Evolutionary conservation across 371 early-diverging fungal genomes (phyloP).

Genomic region (Mortierella sp.): DNA sequence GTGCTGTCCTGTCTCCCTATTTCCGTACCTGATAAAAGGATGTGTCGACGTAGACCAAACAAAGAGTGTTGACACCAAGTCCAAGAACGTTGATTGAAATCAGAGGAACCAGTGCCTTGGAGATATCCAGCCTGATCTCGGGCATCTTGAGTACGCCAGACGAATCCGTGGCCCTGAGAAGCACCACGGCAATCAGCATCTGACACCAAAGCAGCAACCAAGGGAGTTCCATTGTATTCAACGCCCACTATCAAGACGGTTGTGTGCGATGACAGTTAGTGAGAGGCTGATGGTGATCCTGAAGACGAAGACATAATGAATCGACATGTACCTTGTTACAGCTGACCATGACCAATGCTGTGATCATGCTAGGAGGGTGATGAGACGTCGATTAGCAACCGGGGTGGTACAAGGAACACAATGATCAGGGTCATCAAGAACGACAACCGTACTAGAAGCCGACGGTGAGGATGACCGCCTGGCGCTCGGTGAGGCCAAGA

Average conservation of each 20-base stretch:
- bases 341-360: slow-evolving; percentile 63
- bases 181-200: slow-evolving; percentile 58
- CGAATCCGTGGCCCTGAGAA: slow-evolving; percentile 42
- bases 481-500: slow-evolving; percentile 42
- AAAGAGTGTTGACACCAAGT: slow-evolving; percentile 63
- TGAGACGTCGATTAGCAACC: background rate
- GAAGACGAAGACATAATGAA: background rate
- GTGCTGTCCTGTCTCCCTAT: too few species aligned
- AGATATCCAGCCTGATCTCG: slow-evolving; percentile 24
- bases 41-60: slow-evolving; percentile 66
- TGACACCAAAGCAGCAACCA: slow-evolving; percentile 63
- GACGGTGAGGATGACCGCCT: slow-evolving; percentile 54
- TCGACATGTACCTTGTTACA: slow-evolving; percentile 60
- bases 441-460: slow-evolving; percentile 54
- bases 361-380: slow-evolving; percentile 44
- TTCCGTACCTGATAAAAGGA: slow-evolving; percentile 68
- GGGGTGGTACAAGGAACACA: background rate
- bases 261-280: too few species aligned
- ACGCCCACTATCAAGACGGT: slow-evolving; percentile 56
- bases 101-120: slow-evolving; percentile 51
- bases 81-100: slow-evolving; percentile 64
- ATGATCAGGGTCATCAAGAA: background rate
- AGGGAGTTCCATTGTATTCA: slow-evolving; percentile 53
- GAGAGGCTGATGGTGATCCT: too few species aligned
- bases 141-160: slow-evolving; percentile 56